Conservation (phyloP, 768 basidiomycete species). For the Russula sp. region DNA sequence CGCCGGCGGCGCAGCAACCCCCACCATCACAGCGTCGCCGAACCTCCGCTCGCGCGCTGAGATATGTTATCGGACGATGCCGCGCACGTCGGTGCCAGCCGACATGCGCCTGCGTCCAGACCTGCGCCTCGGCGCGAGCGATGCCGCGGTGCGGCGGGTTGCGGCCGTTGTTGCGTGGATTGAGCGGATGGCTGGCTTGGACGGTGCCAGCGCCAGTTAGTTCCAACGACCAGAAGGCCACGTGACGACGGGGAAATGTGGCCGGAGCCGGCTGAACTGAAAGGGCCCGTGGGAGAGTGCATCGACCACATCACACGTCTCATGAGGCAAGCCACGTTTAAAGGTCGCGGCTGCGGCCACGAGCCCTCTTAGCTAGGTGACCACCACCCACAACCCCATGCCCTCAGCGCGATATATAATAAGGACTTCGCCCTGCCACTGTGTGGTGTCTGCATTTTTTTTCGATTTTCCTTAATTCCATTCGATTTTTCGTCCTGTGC, state of each 20-base stretch:
- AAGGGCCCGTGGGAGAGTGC: background rate
- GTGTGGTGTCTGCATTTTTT: constrained; percentile 8
- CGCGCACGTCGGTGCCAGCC: constrained; percentile 35
- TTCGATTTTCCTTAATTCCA: constrained; percentile 2
- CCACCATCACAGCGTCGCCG: constrained; percentile 54
- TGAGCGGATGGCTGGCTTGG: constrained; percentile 60
- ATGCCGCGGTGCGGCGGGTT: constrained; percentile 61
- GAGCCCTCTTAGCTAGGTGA: background rate
- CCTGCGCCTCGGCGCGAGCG: constrained; percentile 59
- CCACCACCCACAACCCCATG: constrained; percentile 9
- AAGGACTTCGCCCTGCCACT: background rate
- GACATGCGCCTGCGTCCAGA: constrained; percentile 62
- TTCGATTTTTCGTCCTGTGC: background rate
- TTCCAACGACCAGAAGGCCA: background rate
- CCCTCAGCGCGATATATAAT: constrained; percentile 14
- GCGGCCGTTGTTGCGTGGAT: constrained; percentile 64
- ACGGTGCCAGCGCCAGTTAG: background rate
- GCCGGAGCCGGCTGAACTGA: no score
- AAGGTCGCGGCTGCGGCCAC: constrained; percentile 8
- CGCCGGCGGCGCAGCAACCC: background rate
- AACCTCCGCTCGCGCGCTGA: constrained; percentile 51
- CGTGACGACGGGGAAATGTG: background rate
- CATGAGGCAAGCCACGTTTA: constrained; percentile 12
- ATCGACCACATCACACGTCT: background rate
- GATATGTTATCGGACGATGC: constrained; percentile 77